These are phyloP conservation scores for Termitomyces titanicus DNA, from an alignment of 768 basidiomycete species.

Conservation along the genomic window DNA sequence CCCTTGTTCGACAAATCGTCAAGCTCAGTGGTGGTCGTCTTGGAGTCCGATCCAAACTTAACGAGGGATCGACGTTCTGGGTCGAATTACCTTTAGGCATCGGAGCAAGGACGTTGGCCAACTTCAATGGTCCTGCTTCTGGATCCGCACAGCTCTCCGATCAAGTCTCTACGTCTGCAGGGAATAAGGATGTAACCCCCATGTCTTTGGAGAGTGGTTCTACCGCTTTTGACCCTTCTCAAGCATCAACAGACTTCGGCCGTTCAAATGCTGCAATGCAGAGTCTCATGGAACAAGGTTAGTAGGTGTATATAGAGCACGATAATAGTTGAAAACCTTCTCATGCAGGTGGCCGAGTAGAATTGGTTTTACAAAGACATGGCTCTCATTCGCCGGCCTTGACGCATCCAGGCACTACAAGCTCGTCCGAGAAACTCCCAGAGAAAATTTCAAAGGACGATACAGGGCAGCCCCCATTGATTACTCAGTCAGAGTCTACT, in stretches of 20 bases:
- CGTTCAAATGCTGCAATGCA: constrained; percentile 49
- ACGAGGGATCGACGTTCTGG: constrained; percentile 85
- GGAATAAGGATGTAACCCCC: constrained; percentile 14
- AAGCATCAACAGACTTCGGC: constrained; percentile 22
- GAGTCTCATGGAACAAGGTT: constrained; percentile 64
- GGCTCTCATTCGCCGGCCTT: constrained; percentile 27
- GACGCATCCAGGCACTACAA: background rate
- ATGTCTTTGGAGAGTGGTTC: constrained; percentile 20
- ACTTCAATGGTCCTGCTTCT: constrained; percentile 9
- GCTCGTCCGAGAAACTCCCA: background rate
- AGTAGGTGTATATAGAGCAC: background rate
- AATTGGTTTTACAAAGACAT: constrained; percentile 44
- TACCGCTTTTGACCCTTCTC: constrained; percentile 23
- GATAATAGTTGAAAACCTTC: background rate
- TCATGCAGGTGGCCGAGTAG: constrained; percentile 50
- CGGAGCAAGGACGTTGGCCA: constrained; percentile 46
- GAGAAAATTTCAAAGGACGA: background rate
- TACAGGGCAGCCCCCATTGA: background rate
- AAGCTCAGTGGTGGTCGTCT: constrained; percentile 70
- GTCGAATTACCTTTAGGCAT: constrained; percentile 79
- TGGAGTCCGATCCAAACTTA: constrained; percentile 61
- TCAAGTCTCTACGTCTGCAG: constrained; percentile 9
- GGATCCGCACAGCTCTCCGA: constrained; percentile 18
- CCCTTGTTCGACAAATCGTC: constrained; percentile 76
- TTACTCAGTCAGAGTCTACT: background rate